Evolutionary conservation across 441 rosid genomes (phyloP), one percentile per base, ranked within the genome.

Genomic region (Bruguiera hainesii): DNA sequence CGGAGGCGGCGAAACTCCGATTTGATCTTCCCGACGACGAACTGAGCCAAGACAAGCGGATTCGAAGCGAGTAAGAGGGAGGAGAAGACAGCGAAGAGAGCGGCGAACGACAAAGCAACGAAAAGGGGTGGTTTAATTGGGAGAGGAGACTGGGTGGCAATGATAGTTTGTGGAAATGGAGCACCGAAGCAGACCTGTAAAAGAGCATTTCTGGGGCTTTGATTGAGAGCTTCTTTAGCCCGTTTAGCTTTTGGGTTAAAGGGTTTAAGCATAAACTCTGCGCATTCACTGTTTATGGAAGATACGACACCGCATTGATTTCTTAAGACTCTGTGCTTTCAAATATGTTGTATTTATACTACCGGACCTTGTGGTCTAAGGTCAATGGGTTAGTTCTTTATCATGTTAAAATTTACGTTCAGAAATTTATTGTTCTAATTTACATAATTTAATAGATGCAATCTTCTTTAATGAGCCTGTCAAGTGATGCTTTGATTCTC

Each of bases 181-280:
- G 83, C 30, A 80, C 63, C 16, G 88, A 83, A 66, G 81, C 75
- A 25, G 91, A 87, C 58, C 89, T 79, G 71, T 75, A 60, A 53
- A 82, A 78, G 55, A 86, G 76, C 89, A 88, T 85, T 42, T 65
- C 3, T 71, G 37, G 52, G 25, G 39, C n/a, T 15, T 18, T 1
- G 30, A 52, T 59, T 28, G 62, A 65, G 25, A 66, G 57, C 18
- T 74, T 71, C 5, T 30, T 46, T 21, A 29, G 29, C 23, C 69
- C 37, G 2, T 33, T 33, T 33, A 33, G 82, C 70, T 83, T 81
- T 73, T 76, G 63, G 79, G 68, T 79, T 76, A 69, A 71, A 13
- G 3, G 48, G 6, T 80, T 85, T 80, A 81, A 81, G 80, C 73
- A 29, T 64, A 67, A 62, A 61, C 73, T 77, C 71, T 61, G 20